Conservation (phyloP, 345 rosid species). For the Murraya paniculata region DNA sequence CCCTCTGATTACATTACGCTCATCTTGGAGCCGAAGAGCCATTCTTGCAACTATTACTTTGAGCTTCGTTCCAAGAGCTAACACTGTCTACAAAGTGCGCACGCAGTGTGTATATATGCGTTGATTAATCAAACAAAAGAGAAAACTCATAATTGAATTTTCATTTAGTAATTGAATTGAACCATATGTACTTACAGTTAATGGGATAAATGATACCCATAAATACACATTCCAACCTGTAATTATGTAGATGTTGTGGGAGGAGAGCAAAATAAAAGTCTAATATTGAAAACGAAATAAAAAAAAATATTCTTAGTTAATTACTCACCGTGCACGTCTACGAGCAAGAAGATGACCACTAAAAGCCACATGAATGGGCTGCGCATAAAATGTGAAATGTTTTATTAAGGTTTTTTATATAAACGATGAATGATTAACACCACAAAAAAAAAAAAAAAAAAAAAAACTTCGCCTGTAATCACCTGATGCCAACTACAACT, state of each 20-base stretch:
- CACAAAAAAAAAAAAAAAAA: too few species aligned
- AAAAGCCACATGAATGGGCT: constrained; percentile 72
- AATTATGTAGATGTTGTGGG: not conserved
- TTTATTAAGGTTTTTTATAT: not conserved
- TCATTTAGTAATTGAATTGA: too few species aligned
- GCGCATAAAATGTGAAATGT: constrained; percentile 7
- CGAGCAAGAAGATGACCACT: constrained; percentile 62
- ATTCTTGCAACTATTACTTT: constrained; percentile 56
- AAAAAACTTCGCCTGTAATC: too few species aligned
- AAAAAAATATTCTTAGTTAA: not conserved
- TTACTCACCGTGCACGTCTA: constrained; percentile 63
- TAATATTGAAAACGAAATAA: not conserved
- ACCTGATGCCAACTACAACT: constrained; percentile 78
- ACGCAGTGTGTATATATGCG: too few species aligned
- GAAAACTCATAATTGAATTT: not conserved
- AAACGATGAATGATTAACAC: too few species aligned
- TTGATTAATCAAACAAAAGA: too few species aligned
- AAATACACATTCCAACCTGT: constrained; percentile 70
- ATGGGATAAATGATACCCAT: constrained; percentile 73
- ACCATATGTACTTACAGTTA: constrained; percentile 35
- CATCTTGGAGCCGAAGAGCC: constrained; percentile 43
- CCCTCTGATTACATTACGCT: constrained; percentile 45
- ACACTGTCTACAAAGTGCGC: constrained; percentile 29
- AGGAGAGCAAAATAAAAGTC: not conserved
- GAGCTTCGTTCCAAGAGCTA: constrained; percentile 50